Evolutionary conservation across 2,329 filamentous ascomycete genomes (phyloP), one percentile per base, ranked within the genome.

Genomic region (Stylonectria norvegica): DNA sequence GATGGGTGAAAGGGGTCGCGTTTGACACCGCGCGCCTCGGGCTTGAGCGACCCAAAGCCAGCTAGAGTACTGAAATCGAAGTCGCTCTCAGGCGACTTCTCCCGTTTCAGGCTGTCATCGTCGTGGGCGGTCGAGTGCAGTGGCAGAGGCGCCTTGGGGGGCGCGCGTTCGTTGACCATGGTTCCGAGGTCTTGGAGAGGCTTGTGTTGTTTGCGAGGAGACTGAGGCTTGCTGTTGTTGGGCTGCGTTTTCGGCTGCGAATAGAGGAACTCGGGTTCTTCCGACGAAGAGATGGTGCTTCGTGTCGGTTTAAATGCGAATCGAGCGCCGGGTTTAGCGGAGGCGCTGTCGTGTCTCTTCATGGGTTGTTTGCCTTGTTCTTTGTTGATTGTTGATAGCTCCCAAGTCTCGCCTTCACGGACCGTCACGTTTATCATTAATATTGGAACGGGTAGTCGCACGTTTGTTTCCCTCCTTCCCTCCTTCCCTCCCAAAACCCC

Each of bases 91-190:
- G 59, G 58, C 10, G 56, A 59, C 32, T 48, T 44, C 32, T 53
- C 60, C 20, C 57, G 54, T 20, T 40, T 39, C n/a, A 44, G 20
- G 34, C 44, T 50, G 17, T 59, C 59, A 40, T 58, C 51, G 42
- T 58, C 63, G 18, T 55, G 55, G n/a, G 56, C 56, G 33, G 58
- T 58, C 14, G 73, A 64, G 55, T 55, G 70, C 56, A 55, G 58
- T 25, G 62, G 70, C 56, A 55, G 58, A 23, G 62, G 70, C 58
- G 54, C 65, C 68, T 65, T 73, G 47, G 63, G 69, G 44, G 58
- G 72, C 55, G 54, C 72, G 50, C 58, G 70, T 64, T 67, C 74
- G 56, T 66, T 71, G 51, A 67, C 73, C 72, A 75, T 75, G 50
- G 36, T 52, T 49, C 36, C 38, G 14, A 56, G 38, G 20, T 49